Percentiles rank a stretch among this genome's conserved stretches.
phyloP scores from a whole-genome alignment of 805 yeast species.

The Millerozyma miso region DNA sequence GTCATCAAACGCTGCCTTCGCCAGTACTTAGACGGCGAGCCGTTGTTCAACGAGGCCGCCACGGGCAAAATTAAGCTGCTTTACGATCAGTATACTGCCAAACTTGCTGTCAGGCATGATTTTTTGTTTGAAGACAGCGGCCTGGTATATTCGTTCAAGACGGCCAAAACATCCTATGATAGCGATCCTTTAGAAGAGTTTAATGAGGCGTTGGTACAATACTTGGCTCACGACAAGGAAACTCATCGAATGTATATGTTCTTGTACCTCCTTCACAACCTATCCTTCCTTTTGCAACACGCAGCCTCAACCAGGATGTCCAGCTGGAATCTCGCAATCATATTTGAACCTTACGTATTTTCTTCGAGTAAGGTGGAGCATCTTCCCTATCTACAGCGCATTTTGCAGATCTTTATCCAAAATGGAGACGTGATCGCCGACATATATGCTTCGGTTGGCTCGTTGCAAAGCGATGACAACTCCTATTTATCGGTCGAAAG shows the following conservation, averaged over 20 bases:
- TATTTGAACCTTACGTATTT: conserved; percentile 30
- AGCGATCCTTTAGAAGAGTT: conserved; percentile 3
- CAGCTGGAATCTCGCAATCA: conserved; percentile 22
- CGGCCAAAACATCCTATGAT: conserved; percentile 4
- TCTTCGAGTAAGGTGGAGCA: conserved; percentile 10
- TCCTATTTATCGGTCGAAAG: conserved; percentile 5
- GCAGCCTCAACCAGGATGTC: conserved; percentile 25
- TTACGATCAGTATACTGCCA: conserved; percentile 9
- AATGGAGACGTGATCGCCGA: conserved; percentile 5
- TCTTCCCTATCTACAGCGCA: conserved; percentile 13
- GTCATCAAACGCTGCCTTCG: conserved; percentile 20
- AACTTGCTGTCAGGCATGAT: neutral
- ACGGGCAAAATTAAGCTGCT: conserved; percentile 1
- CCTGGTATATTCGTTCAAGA: conserved; percentile 4
- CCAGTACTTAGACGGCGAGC: conserved; percentile 2
- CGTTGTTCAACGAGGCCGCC: conserved; percentile 1
- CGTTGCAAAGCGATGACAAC: conserved; percentile 1
- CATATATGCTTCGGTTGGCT: conserved; percentile 7
- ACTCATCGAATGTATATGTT: conserved; percentile 14
- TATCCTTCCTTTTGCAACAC: conserved; percentile 13
- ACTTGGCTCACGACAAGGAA: conserved; percentile 8
- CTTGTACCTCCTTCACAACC: conserved; percentile 13
- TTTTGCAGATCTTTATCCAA: conserved; percentile 16
- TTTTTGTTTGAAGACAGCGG: neutral
- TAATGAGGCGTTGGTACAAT: conserved; percentile 1